Percentiles rank a stretch among this genome's conserved stretches.
Conservation (phyloP, 441 rosid genomes). For the Populus trichocarpa region DNA sequence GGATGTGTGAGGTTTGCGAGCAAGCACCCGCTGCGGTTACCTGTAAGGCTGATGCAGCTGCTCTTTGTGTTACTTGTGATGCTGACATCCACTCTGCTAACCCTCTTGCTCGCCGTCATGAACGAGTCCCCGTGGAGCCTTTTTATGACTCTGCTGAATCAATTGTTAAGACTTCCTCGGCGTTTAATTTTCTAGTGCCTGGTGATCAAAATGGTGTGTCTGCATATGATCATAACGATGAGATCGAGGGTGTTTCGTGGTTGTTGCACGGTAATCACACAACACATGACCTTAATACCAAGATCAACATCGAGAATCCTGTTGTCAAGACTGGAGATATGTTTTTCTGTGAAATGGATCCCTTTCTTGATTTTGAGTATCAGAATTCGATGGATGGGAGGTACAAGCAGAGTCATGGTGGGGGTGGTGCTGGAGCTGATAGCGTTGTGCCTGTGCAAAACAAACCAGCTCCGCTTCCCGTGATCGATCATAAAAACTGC, state of each 20-base stretch:
- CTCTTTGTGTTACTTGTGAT: slow-evolving; percentile 84
- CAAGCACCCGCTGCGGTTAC: slow-evolving; percentile 90
- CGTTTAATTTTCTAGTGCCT: slow-evolving; percentile 32
- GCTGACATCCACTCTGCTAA: slow-evolving; percentile 91
- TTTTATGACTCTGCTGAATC: slow-evolving; percentile 56
- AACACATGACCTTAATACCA: slow-evolving; percentile 33
- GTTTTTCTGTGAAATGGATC: slow-evolving; percentile 49
- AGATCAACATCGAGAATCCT: slow-evolving; percentile 23
- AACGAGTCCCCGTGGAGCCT: slow-evolving; percentile 73
- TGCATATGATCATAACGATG: slow-evolving; percentile 43
- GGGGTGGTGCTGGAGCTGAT: slow-evolving; percentile 30
- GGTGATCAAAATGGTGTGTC: slow-evolving; percentile 29
- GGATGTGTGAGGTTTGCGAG: slow-evolving; percentile 92
- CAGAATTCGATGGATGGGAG: slow-evolving; percentile 28
- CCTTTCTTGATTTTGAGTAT: slow-evolving; percentile 48
- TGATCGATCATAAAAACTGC: slow-evolving; percentile 40
- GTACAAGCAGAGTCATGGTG: neutral
- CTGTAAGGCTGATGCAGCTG: slow-evolving; percentile 92
- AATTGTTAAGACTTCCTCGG: slow-evolving; percentile 33
- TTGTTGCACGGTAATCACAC: slow-evolving; percentile 40
- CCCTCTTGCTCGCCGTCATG: slow-evolving; percentile 80
- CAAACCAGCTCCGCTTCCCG: slow-evolving; percentile 35
- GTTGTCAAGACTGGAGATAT: slow-evolving; percentile 38
- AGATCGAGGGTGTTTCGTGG: slow-evolving; percentile 74
- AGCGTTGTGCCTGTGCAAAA: slow-evolving; percentile 78